These are phyloP conservation scores for Biscogniauxia marginata DNA, from an alignment of 2,329 filamentous ascomycete species.

Conservation along the genomic window DNA sequence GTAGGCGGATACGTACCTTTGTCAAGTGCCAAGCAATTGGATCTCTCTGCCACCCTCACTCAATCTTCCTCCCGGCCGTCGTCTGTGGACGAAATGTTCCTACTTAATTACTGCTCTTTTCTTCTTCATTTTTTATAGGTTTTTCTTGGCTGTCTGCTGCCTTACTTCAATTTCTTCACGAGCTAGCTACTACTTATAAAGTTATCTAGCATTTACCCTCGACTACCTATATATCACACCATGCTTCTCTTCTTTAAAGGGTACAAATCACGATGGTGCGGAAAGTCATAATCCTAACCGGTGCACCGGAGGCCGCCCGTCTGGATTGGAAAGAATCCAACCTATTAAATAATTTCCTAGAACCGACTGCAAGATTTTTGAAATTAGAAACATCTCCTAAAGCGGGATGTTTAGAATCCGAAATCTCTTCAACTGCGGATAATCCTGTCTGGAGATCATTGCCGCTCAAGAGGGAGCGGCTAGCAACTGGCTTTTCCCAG, in stretches of 20 bases:
- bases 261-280: conserved; percentile 24
- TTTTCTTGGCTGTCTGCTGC: not conserved
- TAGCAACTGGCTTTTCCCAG: conserved; percentile 55
- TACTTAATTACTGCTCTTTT: not conserved
- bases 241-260: conserved; percentile 4
- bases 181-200: conserved; percentile 2
- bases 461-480: conserved; percentile 43
- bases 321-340: conserved; percentile 26
- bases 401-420: conserved; percentile 10
- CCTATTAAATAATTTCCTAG: conserved; percentile 49
- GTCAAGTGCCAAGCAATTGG: not conserved
- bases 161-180: not conserved
- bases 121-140: not conserved
- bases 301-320: conserved; percentile 25
- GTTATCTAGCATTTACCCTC: not conserved
- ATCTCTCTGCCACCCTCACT: not conserved
- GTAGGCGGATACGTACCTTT: not conserved
- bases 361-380: conserved; percentile 34
- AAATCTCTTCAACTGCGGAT: conserved; percentile 22
- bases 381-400: conserved; percentile 4
- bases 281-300: conserved; percentile 28
- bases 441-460: conserved; percentile 55
- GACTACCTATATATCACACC: not conserved
- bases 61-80: too few relatives aligned
- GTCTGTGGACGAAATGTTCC: too few relatives aligned